These are phyloP conservation scores for Micractinium conductrix DNA, from an alignment of 139 green algal species.

Conservation along the genomic window DNA sequence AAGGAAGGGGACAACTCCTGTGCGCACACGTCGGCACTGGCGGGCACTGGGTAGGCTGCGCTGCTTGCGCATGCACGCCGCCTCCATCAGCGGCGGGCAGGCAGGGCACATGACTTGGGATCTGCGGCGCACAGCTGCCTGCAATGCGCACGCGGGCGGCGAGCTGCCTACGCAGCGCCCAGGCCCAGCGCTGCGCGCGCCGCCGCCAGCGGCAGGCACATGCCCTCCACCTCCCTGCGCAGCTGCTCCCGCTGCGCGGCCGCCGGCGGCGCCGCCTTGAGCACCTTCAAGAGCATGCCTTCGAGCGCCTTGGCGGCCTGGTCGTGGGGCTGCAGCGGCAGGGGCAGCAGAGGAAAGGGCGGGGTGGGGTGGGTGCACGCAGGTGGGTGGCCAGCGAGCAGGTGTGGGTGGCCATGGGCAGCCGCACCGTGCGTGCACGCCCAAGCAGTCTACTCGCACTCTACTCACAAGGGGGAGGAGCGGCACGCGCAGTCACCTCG, in stretches of 20 bases:
- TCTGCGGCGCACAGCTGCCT: no score
- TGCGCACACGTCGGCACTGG: no score
- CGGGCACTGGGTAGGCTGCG: no score
- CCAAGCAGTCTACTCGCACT: not conserved
- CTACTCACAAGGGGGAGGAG: not conserved
- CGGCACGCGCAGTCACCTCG: not conserved
- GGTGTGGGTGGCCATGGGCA: not conserved
- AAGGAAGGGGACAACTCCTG: no score
- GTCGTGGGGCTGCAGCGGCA: not conserved
- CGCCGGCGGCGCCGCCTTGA: not conserved
- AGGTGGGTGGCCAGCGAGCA: not conserved
- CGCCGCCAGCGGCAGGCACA: not conserved
- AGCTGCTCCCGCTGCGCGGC: not conserved
- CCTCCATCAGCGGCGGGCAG: no score
- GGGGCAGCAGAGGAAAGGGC: not conserved
- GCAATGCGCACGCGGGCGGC: not conserved
- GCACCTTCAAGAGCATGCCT: conserved; percentile 18
- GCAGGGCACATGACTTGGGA: no score
- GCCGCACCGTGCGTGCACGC: not conserved
- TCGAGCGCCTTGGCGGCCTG: conserved; percentile 25
- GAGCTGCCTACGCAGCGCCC: not conserved
- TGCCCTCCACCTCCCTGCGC: not conserved
- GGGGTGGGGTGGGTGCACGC: not conserved
- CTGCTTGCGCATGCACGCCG: no score
- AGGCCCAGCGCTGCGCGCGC: not conserved